Evolutionary conservation across 164 flowering plant genomes (phyloP), one percentile per base, ranked within the genome.

Genomic region (Brasenia schreberi): DNA sequence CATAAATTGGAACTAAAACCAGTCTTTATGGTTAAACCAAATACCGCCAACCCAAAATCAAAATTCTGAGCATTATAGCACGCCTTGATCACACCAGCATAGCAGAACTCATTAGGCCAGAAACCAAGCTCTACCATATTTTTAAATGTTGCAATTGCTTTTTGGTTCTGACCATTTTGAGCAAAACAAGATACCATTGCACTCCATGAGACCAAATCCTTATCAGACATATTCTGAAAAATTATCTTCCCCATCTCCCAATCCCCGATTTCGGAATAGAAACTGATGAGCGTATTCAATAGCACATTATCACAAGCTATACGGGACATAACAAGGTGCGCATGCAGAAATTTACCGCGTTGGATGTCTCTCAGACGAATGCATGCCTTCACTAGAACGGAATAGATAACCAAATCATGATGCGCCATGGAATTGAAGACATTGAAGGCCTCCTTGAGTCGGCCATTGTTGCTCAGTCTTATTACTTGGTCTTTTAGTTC

Each of bases 131-230:
- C 80, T 10, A 92, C 73, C 92, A 92, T 82, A 27, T 79, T 71
- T 59, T 77, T 10, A 64, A 86, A 91, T 17, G 71, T 69, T 16
- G 3, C 63, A 62, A 87, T 64, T 6, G 87, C 90, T 33, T 84
- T 73, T 5, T 42, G 63, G 59, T 74, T 78, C 77, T 64, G 73
- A 10, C 72, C 67, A 66, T 78, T 82, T 59, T 80, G 79, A 0
- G 87, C 84, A 63, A 78, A 88, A 45, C 93, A 83, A 5, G 92
- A 85, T 45, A 90, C 81, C 83, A 90, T 82, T 0, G 95, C 84
- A 63, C 92, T 87, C 92, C 90, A 89, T 0, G 97, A 87, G 19
- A 89, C 89, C 78, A 89, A 74, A 66, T 88, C 84, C 56, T 65
- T 67, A 0, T 42, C 45, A 12, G 75, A 77, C 97, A 89, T 89